Evolutionary conservation across 352 stramenopile species (phyloP), one percentile per base, ranked within the genome.

Genomic region (Blastocystis sp.): DNA sequence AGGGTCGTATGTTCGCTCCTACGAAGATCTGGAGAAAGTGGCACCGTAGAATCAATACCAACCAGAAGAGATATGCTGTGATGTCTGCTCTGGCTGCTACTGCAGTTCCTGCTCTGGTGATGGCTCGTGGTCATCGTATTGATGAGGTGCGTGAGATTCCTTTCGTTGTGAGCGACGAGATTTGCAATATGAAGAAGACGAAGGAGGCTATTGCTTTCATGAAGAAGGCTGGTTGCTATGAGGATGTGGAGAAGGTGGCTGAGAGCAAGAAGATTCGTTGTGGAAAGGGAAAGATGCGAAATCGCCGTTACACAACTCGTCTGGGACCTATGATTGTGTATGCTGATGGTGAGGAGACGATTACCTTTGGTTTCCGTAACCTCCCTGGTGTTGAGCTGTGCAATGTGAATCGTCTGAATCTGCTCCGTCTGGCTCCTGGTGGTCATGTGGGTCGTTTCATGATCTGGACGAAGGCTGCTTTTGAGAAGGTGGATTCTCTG

Each of bases 1-100:
- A 92, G 88, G 96, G 95, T 91, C 94, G 95, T 90, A 98, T 98
- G 96, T 99, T 98, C 90, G 94, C 94, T 35, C 96, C 96, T 73
- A 98, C 95, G 89, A 97, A 97, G 90, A 97, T 97, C 87, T 99
- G 96, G 96, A 92, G 96, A 90, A 97, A 96, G 91, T 99, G 96
- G 96, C 95, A 98, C 93, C 92, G 94, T 88, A 97, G 97, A 91
- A 96, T 98, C 89, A 98, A 98, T 90, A 91, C 97, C 88, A 98
- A 96, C 91, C 95, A 98, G 92, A 95, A 95, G 89, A 92, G 95
- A 87, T 98, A 97, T 90, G 96, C 96, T 71, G 93, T 98, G 54
- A 94, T 94, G 11, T 99, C 96, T 71, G 95, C 96, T 78, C 91
- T 99, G 32, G 96, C 96, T 88, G 96, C 96, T 43, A 97, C 95